Evolutionary conservation across 805 yeast genomes (phyloP).

Genomic region (Zygotorulaspora chibaensis): DNA sequence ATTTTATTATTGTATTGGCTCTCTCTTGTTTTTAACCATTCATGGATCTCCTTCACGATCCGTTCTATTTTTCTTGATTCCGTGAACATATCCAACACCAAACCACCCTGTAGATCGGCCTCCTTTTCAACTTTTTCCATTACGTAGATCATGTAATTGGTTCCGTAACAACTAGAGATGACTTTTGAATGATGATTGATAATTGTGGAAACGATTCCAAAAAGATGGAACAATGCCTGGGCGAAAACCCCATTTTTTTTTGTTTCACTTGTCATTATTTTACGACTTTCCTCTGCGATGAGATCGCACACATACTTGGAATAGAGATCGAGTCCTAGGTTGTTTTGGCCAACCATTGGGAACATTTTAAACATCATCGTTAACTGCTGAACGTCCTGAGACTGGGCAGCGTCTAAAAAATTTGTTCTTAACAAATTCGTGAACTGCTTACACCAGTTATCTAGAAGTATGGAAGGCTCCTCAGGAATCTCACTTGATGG

Average conservation of each 20-base stretch:
- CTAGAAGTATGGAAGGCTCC: constrained; percentile 55
- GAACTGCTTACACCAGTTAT: constrained; percentile 56
- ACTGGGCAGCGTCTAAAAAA: constrained; percentile 66
- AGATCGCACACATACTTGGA: constrained; percentile 83
- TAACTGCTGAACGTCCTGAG: constrained; percentile 60
- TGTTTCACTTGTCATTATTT: constrained; percentile 55
- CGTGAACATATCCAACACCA: constrained; percentile 80
- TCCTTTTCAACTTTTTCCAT: constrained; percentile 75
- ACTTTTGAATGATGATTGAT: constrained; percentile 81
- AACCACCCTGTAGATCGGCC: constrained; percentile 87
- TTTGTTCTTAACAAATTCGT: constrained; percentile 52
- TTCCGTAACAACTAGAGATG: constrained; percentile 69
- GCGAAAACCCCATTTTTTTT: constrained; percentile 40
- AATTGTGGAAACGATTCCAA: constrained; percentile 81
- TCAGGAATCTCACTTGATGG: constrained; percentile 87
- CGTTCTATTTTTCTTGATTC: constrained; percentile 63
- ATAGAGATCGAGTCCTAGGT: constrained; percentile 71
- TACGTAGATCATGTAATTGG: constrained; percentile 56
- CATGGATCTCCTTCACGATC: constrained; percentile 43
- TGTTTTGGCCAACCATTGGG: constrained; percentile 74
- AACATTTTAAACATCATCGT: constrained; percentile 81
- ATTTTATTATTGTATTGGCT: constrained; percentile 8
- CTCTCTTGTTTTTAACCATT: constrained; percentile 11
- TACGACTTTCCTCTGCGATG: constrained; percentile 72
- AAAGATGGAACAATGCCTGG: constrained; percentile 58